Percentiles rank a stretch among this genome's conserved stretches.
Conservation (phyloP, 2,329 filamentous ascomycete species). For the Ascosphaera aggregata region DNA sequence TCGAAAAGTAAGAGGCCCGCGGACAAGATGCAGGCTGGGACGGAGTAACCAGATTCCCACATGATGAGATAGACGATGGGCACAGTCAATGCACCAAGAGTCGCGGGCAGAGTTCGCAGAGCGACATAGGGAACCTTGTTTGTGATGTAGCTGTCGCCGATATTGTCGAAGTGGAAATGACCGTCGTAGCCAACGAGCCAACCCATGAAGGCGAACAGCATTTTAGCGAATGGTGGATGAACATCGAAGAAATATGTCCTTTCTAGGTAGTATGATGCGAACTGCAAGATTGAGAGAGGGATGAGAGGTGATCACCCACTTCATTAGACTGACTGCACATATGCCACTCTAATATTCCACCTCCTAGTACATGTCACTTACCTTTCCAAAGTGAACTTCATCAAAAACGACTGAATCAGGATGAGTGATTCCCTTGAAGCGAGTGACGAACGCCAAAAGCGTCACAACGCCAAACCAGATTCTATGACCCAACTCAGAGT, state of each 20-base stretch:
- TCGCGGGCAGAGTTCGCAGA: conserved; percentile 93
- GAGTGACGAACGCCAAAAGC: conserved; percentile 60
- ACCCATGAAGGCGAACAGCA: conserved; percentile 89
- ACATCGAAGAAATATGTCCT: conserved; percentile 99
- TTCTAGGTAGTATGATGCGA: conserved; percentile 96
- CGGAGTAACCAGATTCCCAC: conserved; percentile 65
- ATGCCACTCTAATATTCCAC: no score
- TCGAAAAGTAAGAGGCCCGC: conserved; percentile 96
- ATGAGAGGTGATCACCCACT: no score
- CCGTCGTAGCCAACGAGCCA: conserved; percentile 97
- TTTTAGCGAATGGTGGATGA: conserved; percentile 90
- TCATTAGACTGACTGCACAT: no score
- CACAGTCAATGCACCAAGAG: conserved; percentile 80
- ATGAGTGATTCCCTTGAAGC: conserved; percentile 91
- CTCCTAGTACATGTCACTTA: no score
- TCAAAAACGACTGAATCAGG: conserved; percentile 96
- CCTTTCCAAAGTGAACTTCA: conserved; percentile 98
- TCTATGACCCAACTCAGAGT: conserved; percentile 67
- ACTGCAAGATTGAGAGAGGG: no score
- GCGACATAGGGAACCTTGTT: conserved; percentile 89
- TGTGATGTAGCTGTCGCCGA: conserved; percentile 83
- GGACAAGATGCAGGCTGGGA: conserved; percentile 79
- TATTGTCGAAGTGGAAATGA: conserved; percentile 98
- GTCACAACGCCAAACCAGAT: conserved; percentile 58
- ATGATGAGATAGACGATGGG: conserved; percentile 92